A percentile compares a stretch with the other conserved stretches of the same genome.
phyloP scores from a whole-genome alignment of 768 basidiomycete species.

The Steccherinum ochraceum region DNA sequence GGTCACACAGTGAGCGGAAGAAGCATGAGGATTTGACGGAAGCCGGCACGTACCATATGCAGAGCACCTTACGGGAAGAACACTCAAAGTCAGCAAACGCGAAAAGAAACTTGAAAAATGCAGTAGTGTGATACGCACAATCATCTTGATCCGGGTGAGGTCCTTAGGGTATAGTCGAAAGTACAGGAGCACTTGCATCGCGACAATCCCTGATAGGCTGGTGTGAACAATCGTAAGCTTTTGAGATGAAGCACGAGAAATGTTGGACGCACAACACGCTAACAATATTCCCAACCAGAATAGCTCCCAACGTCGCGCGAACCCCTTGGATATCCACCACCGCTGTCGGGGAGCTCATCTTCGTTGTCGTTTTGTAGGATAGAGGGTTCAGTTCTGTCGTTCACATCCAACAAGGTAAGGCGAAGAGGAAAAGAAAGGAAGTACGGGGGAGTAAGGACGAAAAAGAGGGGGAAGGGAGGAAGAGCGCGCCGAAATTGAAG shows the following conservation, averaged over 20 bases:
- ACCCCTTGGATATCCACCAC: conserved; percentile 2
- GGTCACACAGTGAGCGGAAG: background rate
- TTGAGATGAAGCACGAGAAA: background rate
- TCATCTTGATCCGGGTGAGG: conserved; percentile 8
- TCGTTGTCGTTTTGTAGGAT: background rate
- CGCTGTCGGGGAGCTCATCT: background rate
- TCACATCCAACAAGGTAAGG: background rate
- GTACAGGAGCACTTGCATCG: conserved; percentile 20
- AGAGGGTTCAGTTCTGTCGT: background rate
- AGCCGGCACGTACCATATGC: conserved; percentile 11
- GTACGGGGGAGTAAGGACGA: too few relatives aligned
- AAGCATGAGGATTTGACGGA: background rate
- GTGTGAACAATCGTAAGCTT: background rate
- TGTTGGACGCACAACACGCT: conserved; percentile 14
- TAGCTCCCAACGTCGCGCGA: conserved; percentile 10
- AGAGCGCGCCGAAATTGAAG: background rate
- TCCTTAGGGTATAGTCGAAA: conserved; percentile 17
- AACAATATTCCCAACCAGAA: conserved; percentile 17
- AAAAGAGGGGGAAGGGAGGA: background rate
- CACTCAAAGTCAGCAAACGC: background rate
- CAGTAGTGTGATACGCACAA: conserved; percentile 10
- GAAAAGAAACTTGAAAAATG: background rate
- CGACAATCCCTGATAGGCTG: conserved; percentile 20
- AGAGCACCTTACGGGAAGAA: too few relatives aligned
- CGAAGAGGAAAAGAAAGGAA: background rate